phyloP scores from a whole-genome alignment of 1,139 yeast species.

The Pichia sp. region DNA sequence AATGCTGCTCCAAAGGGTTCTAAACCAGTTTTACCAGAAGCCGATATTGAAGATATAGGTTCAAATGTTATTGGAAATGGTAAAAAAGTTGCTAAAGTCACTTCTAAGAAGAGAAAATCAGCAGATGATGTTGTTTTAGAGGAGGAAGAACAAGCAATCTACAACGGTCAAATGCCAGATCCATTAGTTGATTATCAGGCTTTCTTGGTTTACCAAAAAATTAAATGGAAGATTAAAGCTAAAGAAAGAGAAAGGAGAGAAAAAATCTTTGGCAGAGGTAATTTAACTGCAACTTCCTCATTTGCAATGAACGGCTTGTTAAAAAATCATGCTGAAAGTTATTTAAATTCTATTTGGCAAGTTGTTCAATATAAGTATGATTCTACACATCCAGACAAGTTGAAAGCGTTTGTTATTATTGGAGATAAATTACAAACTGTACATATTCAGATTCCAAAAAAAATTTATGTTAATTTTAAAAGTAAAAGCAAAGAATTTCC shows the following conservation, averaged over 20 bases:
- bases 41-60: slow-evolving; percentile 78
- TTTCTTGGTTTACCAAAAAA: slow-evolving; percentile 74
- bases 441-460: slow-evolving; percentile 67
- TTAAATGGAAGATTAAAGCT: slow-evolving; percentile 76
- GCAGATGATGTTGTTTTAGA: slow-evolving; percentile 30
- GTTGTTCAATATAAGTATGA: slow-evolving; percentile 63
- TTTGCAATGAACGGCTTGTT: slow-evolving; percentile 61
- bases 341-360: slow-evolving; percentile 80
- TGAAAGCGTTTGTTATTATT: slow-evolving; percentile 67
- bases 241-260: slow-evolving; percentile 66
- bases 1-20: slow-evolving; percentile 32
- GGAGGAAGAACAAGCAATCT: slow-evolving; percentile 40
- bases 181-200: slow-evolving; percentile 69
- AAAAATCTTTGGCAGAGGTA: slow-evolving; percentile 65
- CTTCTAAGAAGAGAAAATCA: slow-evolving; percentile 37
- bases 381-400: slow-evolving; percentile 61
- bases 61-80: slow-evolving; percentile 19
- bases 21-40: slow-evolving; percentile 27
- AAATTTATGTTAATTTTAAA: slow-evolving; percentile 63
- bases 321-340: slow-evolving; percentile 70
- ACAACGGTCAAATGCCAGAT: slow-evolving; percentile 56
- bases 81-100: slow-evolving; percentile 34
- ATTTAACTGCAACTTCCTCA: slow-evolving; percentile 38
- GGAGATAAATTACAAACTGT: slow-evolving; percentile 70
- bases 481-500: slow-evolving; percentile 33